Base-by-base conservation (phyloP, 2,329 filamentous ascomycete genomes). In the Ceratocystis diversiconidia region DNA sequence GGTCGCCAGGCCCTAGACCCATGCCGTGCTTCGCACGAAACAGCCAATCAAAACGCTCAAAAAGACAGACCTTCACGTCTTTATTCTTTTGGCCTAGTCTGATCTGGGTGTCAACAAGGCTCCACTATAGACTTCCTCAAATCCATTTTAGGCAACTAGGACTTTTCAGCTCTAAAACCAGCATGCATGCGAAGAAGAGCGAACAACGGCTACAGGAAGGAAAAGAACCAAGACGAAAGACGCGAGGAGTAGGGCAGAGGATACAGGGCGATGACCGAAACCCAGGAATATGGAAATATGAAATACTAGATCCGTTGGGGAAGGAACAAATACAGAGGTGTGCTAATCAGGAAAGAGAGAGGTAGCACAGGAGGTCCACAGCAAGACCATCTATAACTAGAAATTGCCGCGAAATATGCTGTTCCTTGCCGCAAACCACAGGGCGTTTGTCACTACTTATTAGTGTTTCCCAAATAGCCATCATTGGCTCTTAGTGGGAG, bases 41-140 rank as follows among this genome's bases (percentile, higher is more conserved):
- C 30, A 57, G 52, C 52, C 52, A 57, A 32, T 57, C 3, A 30
- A 15, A 2, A 15, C 10, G 10, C 25, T 10, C 1, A 5, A 3
- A 57, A 32, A 32, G 30, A 28, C 52, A 28, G 25, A 10, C 10
- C 5, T 5, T 5, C 22, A 57, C 28, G 50, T 57, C 50, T 57
- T 17, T 10, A 61, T 43, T 59, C 5, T 15, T 59, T 28, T 60
- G 50, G 32, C 46, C 30, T 65, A 61, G 36, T 72, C 73, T 67
- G 67, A 73, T 75, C 69, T 68, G 73, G 73, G 70, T 67, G 55
- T 74, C 72, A 75, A 75, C 75, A 75, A 72, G 71, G 67, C 22
- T 67, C 67, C 68, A 65, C 68, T 57, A 62, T 67, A 52, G 12
- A 66, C 68, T 32, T 73, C 70, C 73, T 73, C 64, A 70, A 17